Evolutionary conservation across 495 filamentous ascomycete species (phyloP), one percentile per base, ranked within the genome.

Genomic region (Sabuloglossum arenarium): DNA sequence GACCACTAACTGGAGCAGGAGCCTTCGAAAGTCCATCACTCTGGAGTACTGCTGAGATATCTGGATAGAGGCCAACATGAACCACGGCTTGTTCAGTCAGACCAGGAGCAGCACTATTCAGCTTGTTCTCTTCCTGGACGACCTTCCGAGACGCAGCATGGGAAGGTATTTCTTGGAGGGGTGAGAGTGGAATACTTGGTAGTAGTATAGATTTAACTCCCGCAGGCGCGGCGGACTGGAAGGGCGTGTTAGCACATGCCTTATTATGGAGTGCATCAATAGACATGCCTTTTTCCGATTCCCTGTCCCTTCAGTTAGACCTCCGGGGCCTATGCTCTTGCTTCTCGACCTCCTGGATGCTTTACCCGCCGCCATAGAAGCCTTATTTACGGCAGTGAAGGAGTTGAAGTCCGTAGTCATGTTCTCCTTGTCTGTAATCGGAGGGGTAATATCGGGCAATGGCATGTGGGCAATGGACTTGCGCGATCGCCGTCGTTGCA

Each of bases 291-390:
- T 82, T 67, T 84, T 79, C 58, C 85, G 72, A 67, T 96, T 96
- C 12, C 86, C 89, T 63, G 73, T 78, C 23, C 78, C 79, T 59
- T 81, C 74, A 65, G 87, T 86, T 31, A 95, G 69, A 53, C 90
- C 86, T 23, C 88, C 91, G 24, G 90, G 90, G 1, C 91, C 91
- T 59, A 98, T 78, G 65, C 88, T 95, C 69, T 95, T 96, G 67
- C 91, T 96, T 53, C 91, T 79, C 32, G 81, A 85, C 68, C 93
- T 94, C 68, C 82, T 86, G 51, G 72, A 25, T 5, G 24, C 10
- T 30, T 30, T 73, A 9, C 67, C 60, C 58, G 63, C 66, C 61
- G 64, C 73, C 55, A 67, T 69, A 59, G 59, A 67, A 59, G 65
- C 63, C 60, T 59, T 61, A 32, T 65, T 67, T 12, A 66, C 60